Evolutionary conservation across 371 early-diverging fungal genomes (phyloP), one percentile per base, ranked within the genome.

Genomic region (Dinochytrium kinnereticum): DNA sequence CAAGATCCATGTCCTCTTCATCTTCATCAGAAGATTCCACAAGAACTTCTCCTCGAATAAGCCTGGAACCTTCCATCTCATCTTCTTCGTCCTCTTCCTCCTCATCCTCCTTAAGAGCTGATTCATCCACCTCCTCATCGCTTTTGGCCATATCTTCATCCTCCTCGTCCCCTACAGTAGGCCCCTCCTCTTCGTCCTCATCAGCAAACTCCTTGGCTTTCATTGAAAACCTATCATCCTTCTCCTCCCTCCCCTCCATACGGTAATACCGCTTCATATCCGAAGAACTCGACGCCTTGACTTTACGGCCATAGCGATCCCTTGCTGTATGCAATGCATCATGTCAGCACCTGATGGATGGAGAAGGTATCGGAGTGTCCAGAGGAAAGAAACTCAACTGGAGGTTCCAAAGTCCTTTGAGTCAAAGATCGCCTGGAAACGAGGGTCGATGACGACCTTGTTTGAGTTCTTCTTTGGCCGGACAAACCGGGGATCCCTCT

Each of bases 381-480:
- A n/a, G 17, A 69, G 44, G 24, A 53, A 51, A 69, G 26, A 51
- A 33, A 24, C 30, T 26, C 33, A 28, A 61, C 68, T 13, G 21
- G 73, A 40, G 85, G 91, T 66, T 85, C 87, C 78, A 78, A 93
- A 94, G 65, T 94, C 94, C 37, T 90, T 89, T 72, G 89, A 87
- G 34, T 95, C 86, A 92, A 96, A 92, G 64, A 86, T 77, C 68
- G 57, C 73, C 72, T 50, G 89, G 82, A 97, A 97, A 66, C 98
- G 93, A 64, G 88, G 84, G 86, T 98, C 98, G 40, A 98, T 88
- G n/a, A 88, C 87, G 66, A 98, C 90, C 81, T 96, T 96, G 71
- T 84, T 80, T 64, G 91, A 90, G 76, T 89, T 88, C 84, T 92
- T 93, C 75, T 90, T 90, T 31, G 95, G 91, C 73, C 91, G 82